These are phyloP conservation scores for Bacidia rubella DNA, from an alignment of 495 filamentous ascomycete species.

Conservation along the genomic window DNA sequence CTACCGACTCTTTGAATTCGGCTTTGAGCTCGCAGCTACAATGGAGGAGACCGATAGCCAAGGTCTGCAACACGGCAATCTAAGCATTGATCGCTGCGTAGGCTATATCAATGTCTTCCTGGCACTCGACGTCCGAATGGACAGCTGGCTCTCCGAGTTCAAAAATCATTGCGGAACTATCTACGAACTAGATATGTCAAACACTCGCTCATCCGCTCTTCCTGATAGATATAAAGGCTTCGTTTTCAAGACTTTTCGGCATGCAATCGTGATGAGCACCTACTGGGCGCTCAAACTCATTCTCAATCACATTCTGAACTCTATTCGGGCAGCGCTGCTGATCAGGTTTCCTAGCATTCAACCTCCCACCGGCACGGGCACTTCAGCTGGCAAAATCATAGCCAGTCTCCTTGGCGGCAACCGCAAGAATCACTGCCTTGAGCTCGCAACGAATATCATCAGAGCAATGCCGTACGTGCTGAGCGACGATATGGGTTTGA, in stretches of 20 bases:
- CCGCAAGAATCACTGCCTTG: neutral
- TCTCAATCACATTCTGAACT: neutral
- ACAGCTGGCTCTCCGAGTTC: neutral
- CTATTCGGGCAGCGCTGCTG: neutral
- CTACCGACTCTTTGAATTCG: slow-evolving; percentile 1
- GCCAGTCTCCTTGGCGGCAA: neutral
- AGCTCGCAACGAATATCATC: slow-evolving; percentile 12
- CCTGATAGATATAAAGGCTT: neutral
- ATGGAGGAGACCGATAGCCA: neutral
- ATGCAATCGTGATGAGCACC: neutral
- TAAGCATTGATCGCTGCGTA: neutral
- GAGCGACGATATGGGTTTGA: slow-evolving; percentile 10
- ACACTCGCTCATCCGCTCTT: neutral
- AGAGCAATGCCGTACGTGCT: slow-evolving; percentile 11
- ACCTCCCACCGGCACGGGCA: neutral
- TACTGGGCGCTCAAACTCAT: slow-evolving; percentile 3
- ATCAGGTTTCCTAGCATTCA: neutral
- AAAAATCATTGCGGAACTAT: neutral
- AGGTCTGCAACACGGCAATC: neutral
- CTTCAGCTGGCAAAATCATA: neutral
- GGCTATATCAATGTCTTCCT: neutral
- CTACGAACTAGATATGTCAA: neutral
- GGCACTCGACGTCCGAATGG: neutral
- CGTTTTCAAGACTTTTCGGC: neutral
- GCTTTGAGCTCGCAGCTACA: neutral